Percentiles rank a stretch among this genome's conserved stretches.
Evolutionary conservation across 228 moss, liverwort and hornwort genomes (phyloP).

Genomic region (Sphagnum magellanicum): DNA sequence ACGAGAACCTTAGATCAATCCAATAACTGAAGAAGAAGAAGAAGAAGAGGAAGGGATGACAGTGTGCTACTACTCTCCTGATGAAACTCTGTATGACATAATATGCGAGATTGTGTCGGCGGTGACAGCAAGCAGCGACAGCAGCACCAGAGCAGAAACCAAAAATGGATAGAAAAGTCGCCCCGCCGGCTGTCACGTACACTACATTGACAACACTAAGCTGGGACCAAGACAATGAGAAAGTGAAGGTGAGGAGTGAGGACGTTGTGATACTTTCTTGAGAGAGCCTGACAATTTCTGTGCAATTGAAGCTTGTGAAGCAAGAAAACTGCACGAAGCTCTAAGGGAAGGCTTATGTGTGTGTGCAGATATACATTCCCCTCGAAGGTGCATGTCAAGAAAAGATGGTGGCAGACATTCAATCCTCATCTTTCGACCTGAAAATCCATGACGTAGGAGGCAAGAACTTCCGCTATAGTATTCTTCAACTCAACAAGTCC

Average conservation of each 20-base stretch:
- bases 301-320: no score
- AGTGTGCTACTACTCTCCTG: no score
- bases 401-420: constrained; percentile 42
- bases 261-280: neutral
- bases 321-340: no score
- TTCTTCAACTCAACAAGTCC: constrained; percentile 38
- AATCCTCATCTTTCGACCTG: constrained; percentile 37
- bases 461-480: constrained; percentile 63
- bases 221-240: constrained; percentile 71
- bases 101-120: no score
- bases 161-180: constrained; percentile 22
- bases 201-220: constrained; percentile 57
- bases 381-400: constrained; percentile 70
- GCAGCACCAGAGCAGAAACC: neutral
- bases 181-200: constrained; percentile 28
- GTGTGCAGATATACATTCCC: constrained; percentile 57
- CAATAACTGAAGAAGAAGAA: no score
- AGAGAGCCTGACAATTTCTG: no score
- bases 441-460: constrained; percentile 66
- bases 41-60: no score
- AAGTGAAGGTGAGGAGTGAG: constrained; percentile 45
- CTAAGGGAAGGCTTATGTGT: neutral
- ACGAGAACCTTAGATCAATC: no score
- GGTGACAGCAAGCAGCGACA: no score
- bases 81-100: no score